Evolutionary conservation across 179 eudicot genomes (phyloP).

Genomic region (Spinacia oleracea): DNA sequence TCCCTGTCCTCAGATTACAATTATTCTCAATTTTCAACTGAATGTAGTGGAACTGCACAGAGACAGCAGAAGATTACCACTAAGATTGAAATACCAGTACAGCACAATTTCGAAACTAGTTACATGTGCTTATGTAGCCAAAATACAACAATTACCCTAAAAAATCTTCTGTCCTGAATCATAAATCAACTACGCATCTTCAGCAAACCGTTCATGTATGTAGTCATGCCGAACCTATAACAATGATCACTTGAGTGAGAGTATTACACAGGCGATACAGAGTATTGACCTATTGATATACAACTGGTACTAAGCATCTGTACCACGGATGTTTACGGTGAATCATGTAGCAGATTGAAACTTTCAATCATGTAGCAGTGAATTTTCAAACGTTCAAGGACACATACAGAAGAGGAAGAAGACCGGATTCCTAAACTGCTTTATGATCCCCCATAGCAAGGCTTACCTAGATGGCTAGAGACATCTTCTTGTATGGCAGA

Average conservation of each 20-base stretch:
- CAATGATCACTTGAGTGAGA: neutral
- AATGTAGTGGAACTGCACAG: neutral
- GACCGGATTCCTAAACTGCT: neutral
- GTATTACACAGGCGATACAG: neutral
- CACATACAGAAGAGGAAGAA: neutral
- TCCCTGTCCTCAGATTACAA: neutral
- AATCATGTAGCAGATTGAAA: neutral
- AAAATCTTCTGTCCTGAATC: neutral
- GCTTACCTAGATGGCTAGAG: constrained; percentile 13
- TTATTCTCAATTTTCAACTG: neutral
- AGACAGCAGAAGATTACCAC: neutral
- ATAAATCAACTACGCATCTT: neutral
- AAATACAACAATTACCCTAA: neutral
- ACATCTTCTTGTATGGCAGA: neutral
- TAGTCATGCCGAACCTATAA: neutral
- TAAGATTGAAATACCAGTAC: neutral
- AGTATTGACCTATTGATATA: neutral
- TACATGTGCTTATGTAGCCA: neutral
- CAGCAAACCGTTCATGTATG: neutral
- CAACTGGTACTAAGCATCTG: neutral
- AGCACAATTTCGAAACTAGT: neutral
- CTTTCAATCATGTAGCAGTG: neutral
- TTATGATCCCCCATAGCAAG: neutral
- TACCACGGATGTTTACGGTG: neutral
- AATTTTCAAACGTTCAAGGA: neutral